phyloP scores from a whole-genome alignment of 148 eudicot genomes.

The Cornus kousa region DNA sequence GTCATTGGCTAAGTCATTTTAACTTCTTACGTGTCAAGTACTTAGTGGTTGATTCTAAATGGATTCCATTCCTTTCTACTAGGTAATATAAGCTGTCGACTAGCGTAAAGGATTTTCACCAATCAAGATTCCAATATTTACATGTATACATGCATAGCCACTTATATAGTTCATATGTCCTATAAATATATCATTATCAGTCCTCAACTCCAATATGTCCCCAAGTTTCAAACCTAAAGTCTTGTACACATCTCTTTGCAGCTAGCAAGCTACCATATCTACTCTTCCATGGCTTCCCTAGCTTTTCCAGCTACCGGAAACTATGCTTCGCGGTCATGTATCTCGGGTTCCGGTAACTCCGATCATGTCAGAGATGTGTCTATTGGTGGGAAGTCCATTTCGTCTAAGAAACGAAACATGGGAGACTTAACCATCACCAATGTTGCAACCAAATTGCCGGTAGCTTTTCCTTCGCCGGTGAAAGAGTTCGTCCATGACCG shows the following conservation, averaged over 20 bases:
- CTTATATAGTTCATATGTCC: neutral
- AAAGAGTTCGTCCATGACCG: constrained; percentile 22
- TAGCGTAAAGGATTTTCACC: too few relatives aligned
- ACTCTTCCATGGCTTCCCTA: constrained; percentile 33
- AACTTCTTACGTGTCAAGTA: neutral
- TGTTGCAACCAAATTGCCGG: constrained; percentile 47
- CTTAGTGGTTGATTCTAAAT: neutral
- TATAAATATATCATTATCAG: constrained; percentile 15
- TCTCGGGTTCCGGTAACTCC: constrained; percentile 4
- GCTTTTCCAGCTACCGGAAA: constrained; percentile 22
- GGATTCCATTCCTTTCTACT: neutral
- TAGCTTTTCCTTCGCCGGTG: constrained; percentile 21
- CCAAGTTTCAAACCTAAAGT: too few relatives aligned
- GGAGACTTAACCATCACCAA: constrained; percentile 17
- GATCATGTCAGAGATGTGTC: constrained; percentile 8
- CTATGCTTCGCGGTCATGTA: neutral
- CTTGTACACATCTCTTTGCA: neutral
- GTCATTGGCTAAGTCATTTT: neutral
- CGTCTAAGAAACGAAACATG: neutral
- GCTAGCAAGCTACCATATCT: neutral
- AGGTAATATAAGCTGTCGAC: too few relatives aligned
- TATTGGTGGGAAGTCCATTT: constrained; percentile 11
- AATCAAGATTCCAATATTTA: too few relatives aligned
- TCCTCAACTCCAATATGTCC: neutral
- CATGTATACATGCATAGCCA: neutral